Base-by-base conservation (phyloP, 2,329 filamentous ascomycete genomes). In the Trichoderma sp. region DNA sequence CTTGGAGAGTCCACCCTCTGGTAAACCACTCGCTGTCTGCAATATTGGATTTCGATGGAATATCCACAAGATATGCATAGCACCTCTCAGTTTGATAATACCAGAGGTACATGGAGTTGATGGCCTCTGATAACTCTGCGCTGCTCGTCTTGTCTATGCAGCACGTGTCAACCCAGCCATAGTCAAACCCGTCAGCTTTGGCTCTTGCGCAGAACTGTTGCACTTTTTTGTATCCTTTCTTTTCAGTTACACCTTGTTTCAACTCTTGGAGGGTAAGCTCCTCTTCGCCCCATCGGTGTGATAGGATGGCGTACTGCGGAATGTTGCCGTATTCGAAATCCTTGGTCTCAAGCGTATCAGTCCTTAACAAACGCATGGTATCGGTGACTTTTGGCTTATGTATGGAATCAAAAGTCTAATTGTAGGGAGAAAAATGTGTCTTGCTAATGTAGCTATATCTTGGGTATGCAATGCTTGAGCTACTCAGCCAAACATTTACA, bases 91-190 rank as follows among this genome's bases (percentile, higher is more conserved):
- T 35, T 19, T 56, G 19, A 13, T 56, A 22, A 15, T 65, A 65
- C 61, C 61, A 65, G 22, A 48, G n/a, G 9, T 56, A 65, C 61
- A 65, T 65, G 25, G 61, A 65, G 8, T 65, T 65, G 19, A 65
- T 65, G 9, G 61, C 61, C n/a, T 65, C 61, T 13, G 61, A 65
- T 2, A 65, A 5, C 9, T 64, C 61, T 15, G 61, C 52, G 17
- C 52, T 56, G 25, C 61, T 65, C 22, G 27, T 35, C 52, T 57
- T 65, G 5, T 65, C 12, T 12, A 65, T 65, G 4, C 61, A 65
- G 15, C 35, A 48, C 2, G 52, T 65, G n/a, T 65, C 61, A 7
- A 65, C 32, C 61, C 61, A 65, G 4, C 19, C 64, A 35, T 60
- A 67, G 13, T 67, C 53, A 19, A 61, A 67, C 2, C 53, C 53